phyloP scores from a whole-genome alignment of 441 rosid species.

The Monsonia emarginata region DNA sequence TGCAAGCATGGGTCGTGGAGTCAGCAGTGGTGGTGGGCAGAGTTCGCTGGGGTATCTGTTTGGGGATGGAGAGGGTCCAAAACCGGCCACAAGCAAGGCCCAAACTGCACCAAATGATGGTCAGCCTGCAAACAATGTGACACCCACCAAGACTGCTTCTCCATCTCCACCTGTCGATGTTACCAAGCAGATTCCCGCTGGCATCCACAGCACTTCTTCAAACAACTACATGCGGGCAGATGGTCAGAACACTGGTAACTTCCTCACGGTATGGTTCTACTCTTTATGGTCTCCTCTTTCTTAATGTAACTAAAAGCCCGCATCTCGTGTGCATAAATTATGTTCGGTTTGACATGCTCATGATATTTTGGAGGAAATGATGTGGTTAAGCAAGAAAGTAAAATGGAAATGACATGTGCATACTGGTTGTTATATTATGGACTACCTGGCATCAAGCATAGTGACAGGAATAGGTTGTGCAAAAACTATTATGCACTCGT shows the following conservation, averaged over 20 bases:
- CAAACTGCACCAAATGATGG: conserved; percentile 32
- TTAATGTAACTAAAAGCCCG: background rate
- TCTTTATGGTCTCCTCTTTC: background rate
- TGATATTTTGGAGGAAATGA: background rate
- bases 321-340: background rate
- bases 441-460: background rate
- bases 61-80: conserved; percentile 23
- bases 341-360: background rate
- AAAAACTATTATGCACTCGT: no score
- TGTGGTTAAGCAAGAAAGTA: background rate
- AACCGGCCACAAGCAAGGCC: conserved; percentile 30
- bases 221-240: conserved; percentile 73
- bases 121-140: conserved; percentile 19
- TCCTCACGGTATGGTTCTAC: conserved; percentile 50
- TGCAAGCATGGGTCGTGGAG: conserved; percentile 23
- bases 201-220: conserved; percentile 53
- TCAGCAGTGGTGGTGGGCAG: conserved; percentile 26
- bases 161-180: conserved; percentile 42
- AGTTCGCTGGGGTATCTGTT: conserved; percentile 24
- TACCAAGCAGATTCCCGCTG: conserved; percentile 35
- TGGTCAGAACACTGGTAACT: conserved; percentile 81
- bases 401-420: background rate
- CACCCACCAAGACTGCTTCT: conserved; percentile 35
- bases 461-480: background rate
- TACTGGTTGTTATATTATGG: no score